phyloP scores from a whole-genome alignment of 2,329 filamentous ascomycete genomes.

The Monosporascus sp. region DNA sequence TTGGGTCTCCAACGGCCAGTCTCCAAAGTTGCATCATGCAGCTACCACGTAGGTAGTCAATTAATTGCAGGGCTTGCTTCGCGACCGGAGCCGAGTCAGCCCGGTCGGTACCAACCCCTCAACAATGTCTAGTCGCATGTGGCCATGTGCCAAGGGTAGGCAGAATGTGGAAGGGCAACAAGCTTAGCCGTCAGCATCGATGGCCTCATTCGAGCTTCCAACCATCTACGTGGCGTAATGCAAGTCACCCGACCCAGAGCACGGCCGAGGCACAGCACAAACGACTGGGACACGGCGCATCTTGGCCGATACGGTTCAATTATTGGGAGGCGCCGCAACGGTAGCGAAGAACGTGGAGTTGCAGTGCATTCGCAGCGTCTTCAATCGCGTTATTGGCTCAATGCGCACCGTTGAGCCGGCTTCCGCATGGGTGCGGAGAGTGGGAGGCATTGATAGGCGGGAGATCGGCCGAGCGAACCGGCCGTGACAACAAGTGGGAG shows the following conservation, averaged over 20 bases:
- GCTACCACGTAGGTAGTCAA: not conserved
- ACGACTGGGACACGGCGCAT: not conserved
- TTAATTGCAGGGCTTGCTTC: not conserved
- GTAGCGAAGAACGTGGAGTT: not conserved
- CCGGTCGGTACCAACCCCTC: not conserved
- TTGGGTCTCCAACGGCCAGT: not conserved
- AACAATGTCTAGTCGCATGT: not conserved
- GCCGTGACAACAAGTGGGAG: constrained; percentile 8
- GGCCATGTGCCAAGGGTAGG: not conserved
- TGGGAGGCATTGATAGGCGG: constrained; percentile 5
- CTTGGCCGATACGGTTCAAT: not conserved
- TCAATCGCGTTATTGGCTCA: not conserved
- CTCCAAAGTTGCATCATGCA: not conserved
- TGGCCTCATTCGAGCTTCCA: not conserved
- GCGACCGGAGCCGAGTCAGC: not conserved
- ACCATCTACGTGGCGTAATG: not conserved
- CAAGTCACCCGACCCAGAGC: not conserved
- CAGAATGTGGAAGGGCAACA: not conserved
- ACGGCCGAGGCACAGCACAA: not conserved
- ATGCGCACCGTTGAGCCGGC: not conserved
- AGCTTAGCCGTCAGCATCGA: not conserved
- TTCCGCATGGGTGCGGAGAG: not conserved
- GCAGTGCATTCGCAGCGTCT: not conserved
- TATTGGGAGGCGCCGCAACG: not conserved
- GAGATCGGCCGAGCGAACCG: constrained; percentile 15